A percentile compares a stretch with the other conserved stretches of the same genome.
Conservation (phyloP, 1,139 yeast genomes). For the Hyphopichia fennica region DNA sequence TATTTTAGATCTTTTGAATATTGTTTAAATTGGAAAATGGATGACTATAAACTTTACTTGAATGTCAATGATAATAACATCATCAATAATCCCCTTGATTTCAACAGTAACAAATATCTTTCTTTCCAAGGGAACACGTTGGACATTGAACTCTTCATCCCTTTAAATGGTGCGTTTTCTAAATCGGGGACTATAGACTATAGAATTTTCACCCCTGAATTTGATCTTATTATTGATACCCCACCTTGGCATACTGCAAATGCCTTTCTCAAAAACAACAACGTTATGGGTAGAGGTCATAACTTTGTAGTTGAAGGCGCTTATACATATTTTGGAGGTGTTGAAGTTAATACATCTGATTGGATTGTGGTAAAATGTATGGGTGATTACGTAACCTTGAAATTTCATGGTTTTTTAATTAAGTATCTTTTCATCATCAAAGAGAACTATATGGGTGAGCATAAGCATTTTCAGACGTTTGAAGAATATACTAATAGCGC, state of each 20-base stretch:
- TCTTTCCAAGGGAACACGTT: slow-evolving; percentile 71
- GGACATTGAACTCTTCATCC: slow-evolving; percentile 49
- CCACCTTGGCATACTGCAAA: slow-evolving; percentile 92
- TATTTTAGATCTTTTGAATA: slow-evolving; percentile 72
- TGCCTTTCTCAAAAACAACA: slow-evolving; percentile 63
- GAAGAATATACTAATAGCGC: slow-evolving; percentile 61
- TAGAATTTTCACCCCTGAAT: slow-evolving; percentile 54
- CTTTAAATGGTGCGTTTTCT: slow-evolving; percentile 60
- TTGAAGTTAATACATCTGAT: slow-evolving; percentile 69
- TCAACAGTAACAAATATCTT: slow-evolving; percentile 73
- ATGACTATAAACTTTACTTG: slow-evolving; percentile 60
- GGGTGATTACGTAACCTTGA: slow-evolving; percentile 67
- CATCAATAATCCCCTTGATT: slow-evolving; percentile 84
- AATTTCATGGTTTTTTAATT: slow-evolving; percentile 76
- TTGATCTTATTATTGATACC: slow-evolving; percentile 65
- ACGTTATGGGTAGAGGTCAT: slow-evolving; percentile 62
- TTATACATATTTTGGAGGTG: slow-evolving; percentile 58
- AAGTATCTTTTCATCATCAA: slow-evolving; percentile 74
- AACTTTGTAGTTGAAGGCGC: slow-evolving; percentile 65
- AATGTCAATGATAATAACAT: slow-evolving; percentile 87
- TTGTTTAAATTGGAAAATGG: slow-evolving; percentile 56
- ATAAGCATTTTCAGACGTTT: slow-evolving; percentile 76
- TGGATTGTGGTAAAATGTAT: slow-evolving; percentile 63
- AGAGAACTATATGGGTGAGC: slow-evolving; percentile 89
- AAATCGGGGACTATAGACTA: slow-evolving; percentile 58